Evolutionary conservation across 768 basidiomycete species (phyloP), one percentile per base, ranked within the genome.

Genomic region (Porpolomopsis calyptriformis): DNA sequence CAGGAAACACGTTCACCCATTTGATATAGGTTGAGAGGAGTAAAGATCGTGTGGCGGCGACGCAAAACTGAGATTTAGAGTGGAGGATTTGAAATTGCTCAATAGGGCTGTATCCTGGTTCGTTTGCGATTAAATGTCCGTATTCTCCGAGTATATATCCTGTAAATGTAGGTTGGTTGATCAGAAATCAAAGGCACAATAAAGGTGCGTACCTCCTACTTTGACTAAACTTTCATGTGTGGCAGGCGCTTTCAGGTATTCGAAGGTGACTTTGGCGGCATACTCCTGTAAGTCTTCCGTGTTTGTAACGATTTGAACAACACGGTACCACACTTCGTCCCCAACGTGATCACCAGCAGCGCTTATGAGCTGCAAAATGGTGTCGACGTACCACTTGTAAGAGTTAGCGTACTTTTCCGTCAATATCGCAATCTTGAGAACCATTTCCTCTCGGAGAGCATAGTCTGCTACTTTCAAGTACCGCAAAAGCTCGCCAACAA

Each of bases 1-100:
- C 96, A 16, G 96, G 96, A 64, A 98, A 99, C 47, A 99, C 88
- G 60, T 99, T 99, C 52, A 96, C 91, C 94, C 94, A 98, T 76
- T 99, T 99, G 69, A 97, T 84, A 61, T 99, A 99, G 1, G 96
- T 97, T 9, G 96, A 94, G 27, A 99, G 72, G 22, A 99, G 77
- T 24, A 99, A 72, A 0, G 93, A 85, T 26, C 94, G 80, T 6
- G 96, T 98, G 24, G 92, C 69, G 4, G 93, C 91, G 29, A 86
- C 76, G 59, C 93, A 96, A 59, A 90, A 87, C 60, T 94, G 91
- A 11, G 92, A 93, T 61, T 97, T 98, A 5, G 89, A 79, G 64
- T 99, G 93, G 4, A 98, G 67, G 2, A 85, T 70, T 52, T 87
- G 85, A 63, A 98, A 96, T 56, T 98, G 96, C 59, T 99, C 93